phyloP scores from a whole-genome alignment of 176 grass and related monocot species.

The Oryza meyeriana region DNA sequence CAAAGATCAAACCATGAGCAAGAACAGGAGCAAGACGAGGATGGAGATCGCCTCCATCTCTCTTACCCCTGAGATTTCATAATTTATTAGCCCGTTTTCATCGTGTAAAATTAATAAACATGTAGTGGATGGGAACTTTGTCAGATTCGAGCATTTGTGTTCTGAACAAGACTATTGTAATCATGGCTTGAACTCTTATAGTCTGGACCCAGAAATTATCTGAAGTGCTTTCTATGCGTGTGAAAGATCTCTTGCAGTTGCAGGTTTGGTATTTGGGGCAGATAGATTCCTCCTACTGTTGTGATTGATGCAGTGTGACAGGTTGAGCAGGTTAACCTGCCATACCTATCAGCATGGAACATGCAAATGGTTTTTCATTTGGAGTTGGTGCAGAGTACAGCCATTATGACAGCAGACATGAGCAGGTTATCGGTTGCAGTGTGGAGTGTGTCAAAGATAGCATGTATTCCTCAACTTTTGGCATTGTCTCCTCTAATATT shows the following conservation, averaged over 20 bases:
- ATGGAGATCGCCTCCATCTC: slow-evolving; percentile 5
- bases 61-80: not conserved
- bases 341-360: not conserved
- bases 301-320: not conserved
- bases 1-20: not conserved
- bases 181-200: not conserved
- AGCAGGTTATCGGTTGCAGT: not conserved
- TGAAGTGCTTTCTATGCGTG: not conserved
- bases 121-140: not conserved
- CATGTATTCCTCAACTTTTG: no score
- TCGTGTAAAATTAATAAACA: slow-evolving; percentile 17
- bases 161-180: not conserved
- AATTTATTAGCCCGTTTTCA: not conserved
- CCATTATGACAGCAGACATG: not conserved
- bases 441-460: no score
- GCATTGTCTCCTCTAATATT: no score
- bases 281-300: not conserved
- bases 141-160: slow-evolving; percentile 3
- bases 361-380: slow-evolving; percentile 1
- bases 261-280: not conserved
- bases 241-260: not conserved
- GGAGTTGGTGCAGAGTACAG: not conserved
- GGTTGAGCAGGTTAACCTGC: slow-evolving; percentile 28
- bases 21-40: not conserved
- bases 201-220: not conserved